These are phyloP conservation scores for Penicillium sp. DNA, from an alignment of 2,329 filamentous ascomycete genomes.

Conservation along the genomic window DNA sequence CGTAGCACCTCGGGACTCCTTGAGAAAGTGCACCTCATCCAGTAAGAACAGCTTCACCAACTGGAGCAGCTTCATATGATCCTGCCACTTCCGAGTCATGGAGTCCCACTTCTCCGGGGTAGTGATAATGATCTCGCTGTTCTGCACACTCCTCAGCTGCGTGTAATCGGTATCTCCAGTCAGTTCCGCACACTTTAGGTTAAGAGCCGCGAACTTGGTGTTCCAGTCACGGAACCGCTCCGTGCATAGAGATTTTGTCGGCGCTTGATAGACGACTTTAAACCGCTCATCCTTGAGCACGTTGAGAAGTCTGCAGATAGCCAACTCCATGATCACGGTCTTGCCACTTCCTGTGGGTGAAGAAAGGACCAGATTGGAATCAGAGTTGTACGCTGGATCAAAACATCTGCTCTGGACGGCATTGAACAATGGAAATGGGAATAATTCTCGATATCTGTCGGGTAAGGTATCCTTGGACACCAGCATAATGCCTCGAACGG, in stretches of 20 bases:
- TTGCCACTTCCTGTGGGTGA: constrained; percentile 86
- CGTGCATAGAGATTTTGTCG: constrained; percentile 78
- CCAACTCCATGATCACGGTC: constrained; percentile 77
- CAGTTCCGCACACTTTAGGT: constrained; percentile 70
- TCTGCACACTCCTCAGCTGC: constrained; percentile 68
- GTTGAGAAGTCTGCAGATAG: constrained; percentile 70
- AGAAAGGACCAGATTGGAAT: constrained; percentile 76
- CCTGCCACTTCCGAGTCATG: constrained; percentile 82
- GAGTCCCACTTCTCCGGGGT: constrained; percentile 93
- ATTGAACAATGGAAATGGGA: constrained; percentile 75
- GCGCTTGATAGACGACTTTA: constrained; percentile 83
- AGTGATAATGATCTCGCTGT: constrained; percentile 78
- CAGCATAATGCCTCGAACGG: constrained; percentile 61
- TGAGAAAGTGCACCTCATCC: constrained; percentile 85
- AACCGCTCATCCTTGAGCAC: constrained; percentile 59
- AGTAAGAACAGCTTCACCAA: constrained; percentile 79
- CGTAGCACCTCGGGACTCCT: constrained; percentile 74
- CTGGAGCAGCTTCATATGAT: constrained; percentile 72
- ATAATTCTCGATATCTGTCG: constrained; percentile 68
- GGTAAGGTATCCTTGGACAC: constrained; percentile 63
- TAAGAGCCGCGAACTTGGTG: constrained; percentile 67
- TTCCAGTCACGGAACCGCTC: constrained; percentile 78
- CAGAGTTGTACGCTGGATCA: constrained; percentile 61
- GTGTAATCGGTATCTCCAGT: constrained; percentile 75
- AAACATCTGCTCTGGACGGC: constrained; percentile 82